Evolutionary conservation across 805 yeast genomes (phyloP), one percentile per base, ranked within the genome.

Genomic region (Candida quercuum): DNA sequence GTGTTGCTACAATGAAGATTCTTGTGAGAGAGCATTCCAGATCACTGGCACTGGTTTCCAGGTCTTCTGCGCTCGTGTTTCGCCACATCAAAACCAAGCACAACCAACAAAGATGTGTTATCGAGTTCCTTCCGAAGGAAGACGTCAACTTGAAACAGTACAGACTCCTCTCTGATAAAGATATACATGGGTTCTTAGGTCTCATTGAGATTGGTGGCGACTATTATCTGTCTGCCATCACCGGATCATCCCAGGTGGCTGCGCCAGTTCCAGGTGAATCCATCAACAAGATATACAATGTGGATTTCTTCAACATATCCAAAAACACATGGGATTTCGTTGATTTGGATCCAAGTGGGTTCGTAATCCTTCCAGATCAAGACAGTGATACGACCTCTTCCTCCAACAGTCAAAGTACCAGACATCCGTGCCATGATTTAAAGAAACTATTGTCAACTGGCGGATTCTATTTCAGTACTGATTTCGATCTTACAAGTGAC

Each of bases 401-500:
- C n/a, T n/a, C 41, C 6, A 27, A 36, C 14, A 38, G 40, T 4
- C 42, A 45, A 9, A 41, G 36, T 23, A 22, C 27, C 7, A 51
- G 39, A 23, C 59, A 91, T 52, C 98, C 98, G 0, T 88, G 98
- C 54, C 71, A 69, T 32, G 93, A 83, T 37, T 58, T 93, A 42
- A 75, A 80, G 48, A 88, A 86, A 59, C 66, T 93, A 32, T 64
- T 93, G 35, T 71, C 81, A 18, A 85, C 84, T 54, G 97, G 98
- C 3, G 86, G 95, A 1, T 93, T 93, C 56, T 91, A 86, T 61
- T 93, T 82, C 63, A 86, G 96, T 38, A 80, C 87, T 5, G 91
- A 88, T 61, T 93, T 88, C 59, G 99, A 93, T 60, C 63, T 93
- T 49, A 93, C 99, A 0, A 81, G 87, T n/a, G 68, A 81, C 6